Conservation (phyloP, 1,284 basidiomycete species). For the Tremellales sp. region DNA sequence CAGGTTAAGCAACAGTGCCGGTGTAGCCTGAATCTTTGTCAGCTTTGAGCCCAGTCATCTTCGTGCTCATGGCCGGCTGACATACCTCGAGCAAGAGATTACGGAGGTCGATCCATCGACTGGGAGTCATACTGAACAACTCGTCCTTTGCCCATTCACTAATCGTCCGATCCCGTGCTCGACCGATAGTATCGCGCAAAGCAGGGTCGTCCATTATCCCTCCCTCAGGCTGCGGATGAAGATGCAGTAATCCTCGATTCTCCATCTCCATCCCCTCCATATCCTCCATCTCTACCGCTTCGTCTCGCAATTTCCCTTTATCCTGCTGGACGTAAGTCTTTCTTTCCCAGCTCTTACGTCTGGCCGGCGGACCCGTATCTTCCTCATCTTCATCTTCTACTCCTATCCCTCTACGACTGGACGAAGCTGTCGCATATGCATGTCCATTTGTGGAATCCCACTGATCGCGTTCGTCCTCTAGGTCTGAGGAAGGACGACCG, state of each 20-base stretch:
- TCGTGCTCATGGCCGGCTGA: not conserved
- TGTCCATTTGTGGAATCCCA: not conserved
- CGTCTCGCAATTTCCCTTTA: not conserved
- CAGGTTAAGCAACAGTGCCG: conserved; percentile 49
- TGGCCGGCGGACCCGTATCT: conserved; percentile 1
- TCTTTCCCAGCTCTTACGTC: not conserved
- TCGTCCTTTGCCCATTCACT: not conserved
- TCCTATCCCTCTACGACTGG: not conserved
- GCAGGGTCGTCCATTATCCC: too few species aligned
- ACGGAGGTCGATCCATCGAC: conserved; percentile 22
- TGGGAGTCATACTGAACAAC: not conserved
- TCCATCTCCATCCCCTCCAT: not conserved
- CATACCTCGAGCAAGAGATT: conserved; percentile 37
- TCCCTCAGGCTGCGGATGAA: not conserved
- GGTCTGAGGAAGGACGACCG: conserved; percentile 2
- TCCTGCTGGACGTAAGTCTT: not conserved
- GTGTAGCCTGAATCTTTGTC: conserved; percentile 42
- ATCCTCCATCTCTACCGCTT: not conserved
- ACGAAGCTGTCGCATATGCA: not conserved
- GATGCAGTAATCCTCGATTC: not conserved
- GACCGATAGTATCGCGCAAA: too few species aligned
- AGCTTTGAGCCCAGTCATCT: not conserved
- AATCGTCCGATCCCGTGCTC: conserved; percentile 1
- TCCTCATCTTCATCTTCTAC: conserved; percentile 1
- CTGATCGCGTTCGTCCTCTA: not conserved